These are phyloP conservation scores for Mucor plumbeus DNA, from an alignment of 371 early-diverging fungal species.

Conservation along the genomic window DNA sequence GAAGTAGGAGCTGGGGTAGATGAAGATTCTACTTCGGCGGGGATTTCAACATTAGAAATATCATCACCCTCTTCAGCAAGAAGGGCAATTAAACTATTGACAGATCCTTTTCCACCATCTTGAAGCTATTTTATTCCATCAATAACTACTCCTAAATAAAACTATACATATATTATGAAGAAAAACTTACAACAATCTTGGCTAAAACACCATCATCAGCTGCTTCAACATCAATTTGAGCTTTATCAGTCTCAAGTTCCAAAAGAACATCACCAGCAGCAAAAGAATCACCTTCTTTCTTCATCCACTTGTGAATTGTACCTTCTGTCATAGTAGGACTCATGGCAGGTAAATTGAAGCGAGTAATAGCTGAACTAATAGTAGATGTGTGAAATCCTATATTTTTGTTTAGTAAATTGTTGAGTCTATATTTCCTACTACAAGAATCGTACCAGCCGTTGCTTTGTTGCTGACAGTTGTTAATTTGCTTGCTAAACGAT, in stretches of 20 bases:
- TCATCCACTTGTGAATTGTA: constrained; percentile 89
- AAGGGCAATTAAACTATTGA: constrained; percentile 80
- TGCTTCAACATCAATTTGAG: constrained; percentile 97
- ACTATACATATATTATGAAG: too few species aligned
- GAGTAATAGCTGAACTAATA: constrained; percentile 58
- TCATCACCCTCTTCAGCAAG: constrained; percentile 92
- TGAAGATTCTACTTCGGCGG: constrained; percentile 23
- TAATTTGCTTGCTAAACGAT: constrained; percentile 16
- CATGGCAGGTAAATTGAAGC: constrained; percentile 92
- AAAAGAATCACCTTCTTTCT: constrained; percentile 87
- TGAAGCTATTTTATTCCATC: constrained; percentile 38
- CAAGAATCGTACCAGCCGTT: constrained; percentile 6
- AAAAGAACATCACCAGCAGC: constrained; percentile 87
- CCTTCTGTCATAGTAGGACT: constrained; percentile 98
- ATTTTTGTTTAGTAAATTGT: neutral
- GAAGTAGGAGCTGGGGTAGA: constrained; percentile 2
- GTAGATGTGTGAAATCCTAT: constrained; percentile 67
- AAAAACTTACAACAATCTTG: constrained; percentile 76
- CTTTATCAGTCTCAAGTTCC: constrained; percentile 97
- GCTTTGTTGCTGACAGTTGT: constrained; percentile 16
- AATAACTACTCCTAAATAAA: neutral
- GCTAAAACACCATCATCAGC: constrained; percentile 94
- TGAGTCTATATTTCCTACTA: neutral
- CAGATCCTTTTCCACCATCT: constrained; percentile 66
- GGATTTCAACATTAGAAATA: constrained; percentile 74